Conservation (phyloP, 371 early-diverging fungal species). For the Thermomucor indicae-seudaticae region DNA sequence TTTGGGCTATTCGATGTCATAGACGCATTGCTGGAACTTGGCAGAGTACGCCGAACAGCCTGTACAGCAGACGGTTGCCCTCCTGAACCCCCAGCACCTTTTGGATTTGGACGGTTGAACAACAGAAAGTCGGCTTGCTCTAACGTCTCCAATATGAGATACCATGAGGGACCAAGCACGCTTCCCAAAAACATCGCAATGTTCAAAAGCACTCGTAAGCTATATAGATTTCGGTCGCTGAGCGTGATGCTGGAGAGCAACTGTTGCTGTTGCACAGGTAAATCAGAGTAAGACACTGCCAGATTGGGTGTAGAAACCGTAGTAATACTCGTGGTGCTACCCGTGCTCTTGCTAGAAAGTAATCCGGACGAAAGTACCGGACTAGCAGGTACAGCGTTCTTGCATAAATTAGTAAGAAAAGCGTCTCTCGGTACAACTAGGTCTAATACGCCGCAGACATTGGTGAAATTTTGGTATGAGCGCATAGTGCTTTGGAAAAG, state of each 20-base stretch:
- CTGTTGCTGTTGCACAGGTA: slow-evolving; percentile 41
- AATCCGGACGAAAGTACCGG: slow-evolving; percentile 43
- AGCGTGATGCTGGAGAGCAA: slow-evolving; percentile 43
- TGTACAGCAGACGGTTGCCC: slow-evolving; percentile 2
- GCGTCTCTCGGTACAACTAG: slow-evolving; percentile 81
- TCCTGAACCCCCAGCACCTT: slow-evolving; percentile 15
- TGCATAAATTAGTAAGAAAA: slow-evolving; percentile 80
- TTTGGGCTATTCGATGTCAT: too few species aligned
- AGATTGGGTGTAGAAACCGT: slow-evolving; percentile 10
- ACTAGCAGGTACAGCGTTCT: slow-evolving; percentile 65
- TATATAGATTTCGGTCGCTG: slow-evolving; percentile 75
- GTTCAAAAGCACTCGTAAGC: slow-evolving; percentile 70
- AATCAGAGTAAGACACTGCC: slow-evolving; percentile 26
- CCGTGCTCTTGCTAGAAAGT: slow-evolving; percentile 15
- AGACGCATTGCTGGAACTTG: too few species aligned
- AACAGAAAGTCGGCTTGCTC: slow-evolving; percentile 74
- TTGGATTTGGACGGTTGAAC: slow-evolving; percentile 43
- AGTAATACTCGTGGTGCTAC: slow-evolving; percentile 20
- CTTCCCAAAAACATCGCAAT: slow-evolving; percentile 74
- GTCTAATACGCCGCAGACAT: slow-evolving; percentile 80
- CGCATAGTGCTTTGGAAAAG: slow-evolving; percentile 73
- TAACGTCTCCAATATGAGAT: slow-evolving; percentile 80
- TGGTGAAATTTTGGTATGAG: slow-evolving; percentile 75
- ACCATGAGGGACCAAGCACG: slow-evolving; percentile 84
- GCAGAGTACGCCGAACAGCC: slow-evolving; percentile 25